A percentile compares a stretch with the other conserved stretches of the same genome.
phyloP scores from a whole-genome alignment of 2,329 filamentous ascomycete species.

The Hypocrella siamensis region DNA sequence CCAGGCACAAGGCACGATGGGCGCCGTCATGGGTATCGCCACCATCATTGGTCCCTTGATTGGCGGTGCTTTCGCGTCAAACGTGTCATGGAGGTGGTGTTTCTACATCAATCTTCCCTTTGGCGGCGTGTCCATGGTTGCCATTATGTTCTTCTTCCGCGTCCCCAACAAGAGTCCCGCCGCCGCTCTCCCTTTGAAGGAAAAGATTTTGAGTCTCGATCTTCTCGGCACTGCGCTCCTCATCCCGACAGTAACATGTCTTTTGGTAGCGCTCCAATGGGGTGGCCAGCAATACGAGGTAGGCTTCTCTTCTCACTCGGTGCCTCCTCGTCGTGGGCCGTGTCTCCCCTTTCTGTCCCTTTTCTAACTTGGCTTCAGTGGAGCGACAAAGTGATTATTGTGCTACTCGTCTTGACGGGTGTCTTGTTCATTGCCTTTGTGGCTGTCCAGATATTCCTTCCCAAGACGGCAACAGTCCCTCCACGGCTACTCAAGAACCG shows the following conservation, averaged over 20 bases:
- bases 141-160: slow-evolving; percentile 30
- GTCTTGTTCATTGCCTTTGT: too few relatives aligned
- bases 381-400: too few relatives aligned
- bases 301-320: slow-evolving; percentile 29
- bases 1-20: slow-evolving; percentile 36
- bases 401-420: too few relatives aligned
- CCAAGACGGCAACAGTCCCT: too few relatives aligned
- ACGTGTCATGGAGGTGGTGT: slow-evolving; percentile 36
- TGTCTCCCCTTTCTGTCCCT: slow-evolving; percentile 30
- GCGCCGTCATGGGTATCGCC: slow-evolving; percentile 40
- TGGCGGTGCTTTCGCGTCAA: slow-evolving; percentile 33
- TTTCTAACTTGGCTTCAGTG: too few relatives aligned
- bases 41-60: slow-evolving; percentile 32
- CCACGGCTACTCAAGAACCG: too few relatives aligned
- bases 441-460: too few relatives aligned
- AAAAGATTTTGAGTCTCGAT: slow-evolving; percentile 30
- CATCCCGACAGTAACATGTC: slow-evolving; percentile 33
- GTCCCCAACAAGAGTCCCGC: slow-evolving; percentile 19
- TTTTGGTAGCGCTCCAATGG: slow-evolving; percentile 41
- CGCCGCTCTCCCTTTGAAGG: slow-evolving; percentile 14
- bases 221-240: slow-evolving; percentile 31
- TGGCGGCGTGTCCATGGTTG: slow-evolving; percentile 27
- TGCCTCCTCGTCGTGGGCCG: slow-evolving; percentile 31
- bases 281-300: slow-evolving; percentile 37
- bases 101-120: slow-evolving; percentile 32